Percentiles rank a stretch among this genome's conserved stretches.
Evolutionary conservation across 164 flowering plant species (phyloP).

Genomic region (Stephania japonica): DNA sequence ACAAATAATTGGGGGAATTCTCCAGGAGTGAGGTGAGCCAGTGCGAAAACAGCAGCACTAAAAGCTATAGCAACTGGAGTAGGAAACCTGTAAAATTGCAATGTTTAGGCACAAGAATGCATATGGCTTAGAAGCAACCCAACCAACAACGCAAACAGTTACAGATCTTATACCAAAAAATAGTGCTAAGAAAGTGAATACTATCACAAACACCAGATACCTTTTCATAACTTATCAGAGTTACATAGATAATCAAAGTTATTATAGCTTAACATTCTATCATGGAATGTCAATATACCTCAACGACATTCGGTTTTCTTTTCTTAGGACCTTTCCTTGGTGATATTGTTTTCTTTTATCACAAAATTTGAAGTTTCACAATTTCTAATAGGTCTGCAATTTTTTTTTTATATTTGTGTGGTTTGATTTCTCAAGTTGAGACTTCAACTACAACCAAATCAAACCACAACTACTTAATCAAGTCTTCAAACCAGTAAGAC

Average conservation of each 20-base stretch:
- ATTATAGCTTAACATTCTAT: background rate
- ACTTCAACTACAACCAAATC: background rate
- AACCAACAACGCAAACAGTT: background rate
- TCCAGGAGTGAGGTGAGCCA: constrained; percentile 91
- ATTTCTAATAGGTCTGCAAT: background rate
- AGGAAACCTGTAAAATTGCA: constrained; percentile 63
- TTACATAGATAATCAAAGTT: background rate
- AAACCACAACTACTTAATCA: background rate
- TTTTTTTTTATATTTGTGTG: background rate
- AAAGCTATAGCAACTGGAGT: constrained; percentile 71
- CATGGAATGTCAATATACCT: background rate
- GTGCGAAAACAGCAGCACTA: constrained; percentile 83
- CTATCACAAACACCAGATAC: background rate
- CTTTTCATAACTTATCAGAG: background rate
- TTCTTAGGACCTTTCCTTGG: background rate
- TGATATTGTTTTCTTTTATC: background rate
- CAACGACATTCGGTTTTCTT: background rate
- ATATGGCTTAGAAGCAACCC: background rate
- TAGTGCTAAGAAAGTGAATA: background rate
- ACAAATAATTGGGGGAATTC: constrained; percentile 93
- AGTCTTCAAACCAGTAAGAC: background rate
- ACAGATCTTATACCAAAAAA: background rate
- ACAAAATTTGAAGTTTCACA: too few relatives aligned
- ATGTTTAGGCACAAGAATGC: background rate
- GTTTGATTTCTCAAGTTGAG: background rate